Conservation (phyloP, 1,139 yeast genomes). For the Hyphopichia wangnamkhiaoensis region DNA sequence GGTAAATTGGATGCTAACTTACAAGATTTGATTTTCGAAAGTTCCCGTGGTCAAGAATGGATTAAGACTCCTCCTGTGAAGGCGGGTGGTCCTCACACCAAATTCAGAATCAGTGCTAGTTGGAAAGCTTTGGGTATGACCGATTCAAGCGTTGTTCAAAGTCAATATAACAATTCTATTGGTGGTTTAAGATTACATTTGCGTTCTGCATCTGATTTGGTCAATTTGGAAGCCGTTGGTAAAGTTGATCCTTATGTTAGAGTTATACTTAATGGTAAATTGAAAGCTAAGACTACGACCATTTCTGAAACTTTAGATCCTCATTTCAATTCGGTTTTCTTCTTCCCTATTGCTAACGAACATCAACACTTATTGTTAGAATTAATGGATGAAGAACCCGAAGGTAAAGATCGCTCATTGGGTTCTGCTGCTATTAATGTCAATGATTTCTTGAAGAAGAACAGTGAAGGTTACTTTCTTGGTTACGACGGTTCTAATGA, state of each 20-base stretch:
- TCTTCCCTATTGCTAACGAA: constrained; percentile 62
- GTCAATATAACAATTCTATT: constrained; percentile 54
- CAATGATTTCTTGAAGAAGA: constrained; percentile 50
- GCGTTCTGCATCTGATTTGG: constrained; percentile 53
- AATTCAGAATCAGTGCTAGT: constrained; percentile 51
- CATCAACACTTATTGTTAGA: constrained; percentile 60
- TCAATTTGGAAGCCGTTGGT: constrained; percentile 74
- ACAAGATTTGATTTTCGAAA: constrained; percentile 54
- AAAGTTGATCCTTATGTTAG: constrained; percentile 82
- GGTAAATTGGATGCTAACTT: constrained; percentile 57
- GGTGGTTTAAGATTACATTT: constrained; percentile 66
- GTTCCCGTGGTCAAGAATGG: constrained; percentile 54
- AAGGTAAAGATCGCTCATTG: constrained; percentile 61
- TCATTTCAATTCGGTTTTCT: constrained; percentile 56
- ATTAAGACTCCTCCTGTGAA: constrained; percentile 44
- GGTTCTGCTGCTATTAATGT: constrained; percentile 59
- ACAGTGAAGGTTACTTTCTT: constrained; percentile 44
- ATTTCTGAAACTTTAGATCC: constrained; percentile 61
- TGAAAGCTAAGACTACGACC: constrained; percentile 55
- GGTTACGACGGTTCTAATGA: constrained; percentile 56
- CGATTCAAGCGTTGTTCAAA: constrained; percentile 46
- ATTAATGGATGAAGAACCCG: constrained; percentile 65
- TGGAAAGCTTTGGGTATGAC: constrained; percentile 75
- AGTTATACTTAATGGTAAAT: constrained; percentile 56
- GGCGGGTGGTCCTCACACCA: constrained; percentile 42